A percentile compares a stretch with the other conserved stretches of the same genome.
Evolutionary conservation across 441 rosid species (phyloP).

Genomic region (Jatropha podagrica): DNA sequence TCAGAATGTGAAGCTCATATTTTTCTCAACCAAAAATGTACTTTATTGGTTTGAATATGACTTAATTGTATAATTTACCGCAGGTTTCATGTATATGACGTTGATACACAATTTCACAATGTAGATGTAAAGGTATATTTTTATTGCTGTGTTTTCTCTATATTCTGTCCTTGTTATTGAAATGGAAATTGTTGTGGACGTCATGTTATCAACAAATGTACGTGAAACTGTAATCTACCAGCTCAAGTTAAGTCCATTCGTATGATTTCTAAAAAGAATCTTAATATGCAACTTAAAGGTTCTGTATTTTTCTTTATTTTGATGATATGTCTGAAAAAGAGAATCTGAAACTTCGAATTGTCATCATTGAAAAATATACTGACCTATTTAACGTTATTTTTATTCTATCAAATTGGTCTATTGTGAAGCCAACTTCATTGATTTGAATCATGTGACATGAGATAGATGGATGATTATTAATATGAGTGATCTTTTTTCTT

Average conservation of each 20-base stretch:
- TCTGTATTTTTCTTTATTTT: not conserved
- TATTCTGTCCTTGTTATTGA: not conserved
- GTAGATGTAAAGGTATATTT: conserved; percentile 62
- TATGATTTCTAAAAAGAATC: not conserved
- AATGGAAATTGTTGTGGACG: not conserved
- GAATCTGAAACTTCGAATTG: too few relatives aligned
- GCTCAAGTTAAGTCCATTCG: not conserved
- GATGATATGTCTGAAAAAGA: not conserved
- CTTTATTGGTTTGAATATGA: conserved; percentile 17
- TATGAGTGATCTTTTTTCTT: not conserved
- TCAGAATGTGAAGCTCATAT: conserved; percentile 11
- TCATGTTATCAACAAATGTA: not conserved
- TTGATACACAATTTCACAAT: conserved; percentile 79
- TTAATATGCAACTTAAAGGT: not conserved
- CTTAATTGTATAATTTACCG: conserved; percentile 24
- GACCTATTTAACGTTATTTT: not conserved
- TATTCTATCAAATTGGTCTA: not conserved
- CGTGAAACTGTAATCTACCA: not conserved
- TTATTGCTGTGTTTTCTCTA: not conserved
- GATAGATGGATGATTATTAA: not conserved
- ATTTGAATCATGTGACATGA: not conserved
- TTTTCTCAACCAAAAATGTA: conserved; percentile 5
- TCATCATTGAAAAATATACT: not conserved
- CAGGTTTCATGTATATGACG: conserved; percentile 78
- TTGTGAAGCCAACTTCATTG: not conserved